Conservation (phyloP, 1,284 basidiomycete genomes). For the Anthracocystis panici-leucophaei region DNA sequence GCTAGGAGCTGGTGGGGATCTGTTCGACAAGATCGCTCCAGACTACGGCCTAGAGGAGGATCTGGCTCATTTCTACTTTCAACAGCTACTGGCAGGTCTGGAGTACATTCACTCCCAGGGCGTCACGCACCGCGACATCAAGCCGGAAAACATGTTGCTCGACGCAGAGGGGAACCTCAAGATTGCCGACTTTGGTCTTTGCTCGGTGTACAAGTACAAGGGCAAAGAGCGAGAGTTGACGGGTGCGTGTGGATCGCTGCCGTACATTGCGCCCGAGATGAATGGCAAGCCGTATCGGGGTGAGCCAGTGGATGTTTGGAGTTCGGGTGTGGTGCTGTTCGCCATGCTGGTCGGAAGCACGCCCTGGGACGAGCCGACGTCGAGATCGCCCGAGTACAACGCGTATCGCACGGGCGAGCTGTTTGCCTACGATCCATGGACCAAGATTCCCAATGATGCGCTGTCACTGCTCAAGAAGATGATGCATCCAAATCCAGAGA, state of each 20-base stretch:
- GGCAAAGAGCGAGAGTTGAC: constrained; percentile 75
- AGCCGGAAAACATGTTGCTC: constrained; percentile 72
- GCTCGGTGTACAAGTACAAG: constrained; percentile 89
- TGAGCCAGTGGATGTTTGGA: constrained; percentile 94
- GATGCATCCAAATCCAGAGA: constrained; percentile 62
- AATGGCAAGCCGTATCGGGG: constrained; percentile 78
- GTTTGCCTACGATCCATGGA: constrained; percentile 82
- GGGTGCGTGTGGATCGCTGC: constrained; percentile 85
- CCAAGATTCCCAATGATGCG: constrained; percentile 76
- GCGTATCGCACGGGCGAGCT: constrained; percentile 82
- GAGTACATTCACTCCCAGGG: constrained; percentile 80
- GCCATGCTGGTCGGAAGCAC: constrained; percentile 93
- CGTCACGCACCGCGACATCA: constrained; percentile 72
- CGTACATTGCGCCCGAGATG: constrained; percentile 90
- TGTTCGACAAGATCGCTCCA: constrained; percentile 95
- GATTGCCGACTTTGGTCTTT: constrained; percentile 94
- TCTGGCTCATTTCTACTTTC: constrained; percentile 90
- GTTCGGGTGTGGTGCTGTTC: constrained; percentile 93
- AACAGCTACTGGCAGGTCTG: constrained; percentile 84
- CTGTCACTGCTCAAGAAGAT: constrained; percentile 63
- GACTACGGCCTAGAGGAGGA: constrained; percentile 89
- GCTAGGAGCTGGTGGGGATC: constrained; percentile 89
- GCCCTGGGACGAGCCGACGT: constrained; percentile 95
- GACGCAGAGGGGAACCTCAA: constrained; percentile 78
- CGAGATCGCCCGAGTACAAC: constrained; percentile 80